Evolutionary conservation across 73 alveolate genomes (phyloP), one percentile per base, ranked within the genome.

Genomic region (Breviolum minutum): DNA sequence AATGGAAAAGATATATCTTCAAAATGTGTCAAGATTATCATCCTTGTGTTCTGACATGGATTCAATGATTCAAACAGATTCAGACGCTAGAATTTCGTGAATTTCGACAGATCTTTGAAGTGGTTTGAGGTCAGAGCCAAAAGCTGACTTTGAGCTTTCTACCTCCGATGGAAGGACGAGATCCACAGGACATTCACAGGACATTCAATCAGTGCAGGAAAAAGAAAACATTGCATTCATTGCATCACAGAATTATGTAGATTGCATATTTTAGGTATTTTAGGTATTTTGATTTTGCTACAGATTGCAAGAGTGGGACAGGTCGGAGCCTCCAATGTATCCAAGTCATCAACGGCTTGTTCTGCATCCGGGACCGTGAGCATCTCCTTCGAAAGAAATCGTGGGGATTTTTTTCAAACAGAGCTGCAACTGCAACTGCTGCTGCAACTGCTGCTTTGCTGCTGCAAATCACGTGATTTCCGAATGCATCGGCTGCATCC

Each of bases 101-200:
- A 68, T 14, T 68, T 14, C 24, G 77, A 11, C 11, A 13, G 74
- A 66, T 40, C 54, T 40, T 40, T 40, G 54, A 40, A 40, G 54
- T 40, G 5, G 54, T 40, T 40, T 27, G n/a, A 32, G 64, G 27
- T 79, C 87, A 20, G 29, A 30, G 40, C 90, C 90, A 54, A 81
- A 81, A 81, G 90, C 90, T 81, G 90, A 81, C 90, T 81, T 81
- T 81, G 90, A 81, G 90, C 90, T 81, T 40, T 54, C 66, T 9
- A 54, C 90, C 70, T 81, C 24, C 24, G 77, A 68, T 6, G 77
- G 24, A 68, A 22, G 2, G 24, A 68, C 77, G 24, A 68, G 6
- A 17, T 14, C 77, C 77, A 68, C 6, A 1, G 13, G 14, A n/a
- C 14, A 4, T 79, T 27, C 63, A 40, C 54, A 40, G 54, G 54